A percentile compares a stretch with the other conserved stretches of the same genome.
These are phyloP conservation scores for Coniochaeta ligniaria DNA, from an alignment of 2,329 filamentous ascomycete genomes.

Conservation along the genomic window DNA sequence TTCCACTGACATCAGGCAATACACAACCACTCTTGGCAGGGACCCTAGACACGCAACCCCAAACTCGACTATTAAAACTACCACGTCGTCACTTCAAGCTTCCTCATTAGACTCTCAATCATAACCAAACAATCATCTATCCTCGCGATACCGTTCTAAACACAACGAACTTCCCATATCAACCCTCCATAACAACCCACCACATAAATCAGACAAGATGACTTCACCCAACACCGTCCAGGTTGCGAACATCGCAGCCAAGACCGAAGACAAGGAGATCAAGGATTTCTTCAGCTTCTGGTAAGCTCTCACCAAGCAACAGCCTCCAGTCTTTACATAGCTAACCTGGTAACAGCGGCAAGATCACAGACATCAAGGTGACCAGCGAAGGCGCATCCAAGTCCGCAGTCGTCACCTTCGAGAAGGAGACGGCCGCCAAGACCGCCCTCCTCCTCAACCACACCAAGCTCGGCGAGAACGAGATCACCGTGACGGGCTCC, in stretches of 20 bases:
- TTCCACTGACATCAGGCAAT: constrained; percentile 2
- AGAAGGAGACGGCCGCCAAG: constrained; percentile 94
- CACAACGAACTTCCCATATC: neutral
- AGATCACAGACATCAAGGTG: constrained; percentile 79
- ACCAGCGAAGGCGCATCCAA: constrained; percentile 63
- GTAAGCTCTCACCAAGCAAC: constrained; percentile 38
- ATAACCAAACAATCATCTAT: neutral
- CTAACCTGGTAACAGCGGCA: constrained; percentile 54
- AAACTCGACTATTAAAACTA: constrained; percentile 1
- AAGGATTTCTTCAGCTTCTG: constrained; percentile 96
- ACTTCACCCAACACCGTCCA: constrained; percentile 54
- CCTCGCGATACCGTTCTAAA: neutral
- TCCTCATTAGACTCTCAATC: neutral
- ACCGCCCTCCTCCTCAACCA: constrained; percentile 95
- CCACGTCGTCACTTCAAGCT: neutral
- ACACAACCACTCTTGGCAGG: neutral
- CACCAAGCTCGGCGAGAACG: constrained; percentile 82
- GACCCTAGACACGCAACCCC: neutral
- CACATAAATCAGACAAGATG: neutral
- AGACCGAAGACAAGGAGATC: constrained; percentile 85
- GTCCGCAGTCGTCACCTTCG: constrained; percentile 87
- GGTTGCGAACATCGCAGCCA: constrained; percentile 79
- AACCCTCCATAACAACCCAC: neutral
- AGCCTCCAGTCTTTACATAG: neutral
- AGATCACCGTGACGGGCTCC: constrained; percentile 67